Conservation (phyloP, 164 flowering plant species). For the Nelumbo lutea region DNA sequence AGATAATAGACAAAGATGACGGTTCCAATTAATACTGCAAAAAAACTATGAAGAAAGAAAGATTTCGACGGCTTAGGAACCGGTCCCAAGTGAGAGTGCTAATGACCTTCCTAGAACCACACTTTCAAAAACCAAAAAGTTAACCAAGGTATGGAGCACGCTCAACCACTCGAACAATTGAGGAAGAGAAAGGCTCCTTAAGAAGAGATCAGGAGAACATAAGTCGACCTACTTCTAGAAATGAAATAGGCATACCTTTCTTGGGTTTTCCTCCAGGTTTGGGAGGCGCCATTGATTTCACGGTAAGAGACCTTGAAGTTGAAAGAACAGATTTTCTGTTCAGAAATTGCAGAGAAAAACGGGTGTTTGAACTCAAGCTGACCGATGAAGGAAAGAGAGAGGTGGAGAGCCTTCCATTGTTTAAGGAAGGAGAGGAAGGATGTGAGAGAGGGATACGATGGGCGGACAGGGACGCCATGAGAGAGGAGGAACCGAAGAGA, state of each 20-base stretch:
- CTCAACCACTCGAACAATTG: constrained; percentile 6
- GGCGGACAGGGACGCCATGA: constrained; percentile 16
- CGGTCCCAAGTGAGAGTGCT: neutral
- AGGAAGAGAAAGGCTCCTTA: neutral
- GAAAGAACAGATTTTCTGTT: constrained; percentile 8
- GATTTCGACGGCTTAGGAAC: neutral
- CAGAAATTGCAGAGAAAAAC: constrained; percentile 15
- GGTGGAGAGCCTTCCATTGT: constrained; percentile 9
- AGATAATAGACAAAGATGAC: neutral
- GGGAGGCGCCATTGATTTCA: constrained; percentile 91
- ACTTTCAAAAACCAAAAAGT: neutral
- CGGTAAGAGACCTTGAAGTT: constrained; percentile 40
- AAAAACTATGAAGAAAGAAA: neutral
- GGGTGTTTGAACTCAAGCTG: constrained; percentile 14
- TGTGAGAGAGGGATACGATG: constrained; percentile 11
- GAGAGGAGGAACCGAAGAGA: neutral
- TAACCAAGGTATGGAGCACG: neutral
- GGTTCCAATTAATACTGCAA: constrained; percentile 8
- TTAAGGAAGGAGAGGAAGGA: constrained; percentile 1
- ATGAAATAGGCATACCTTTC: constrained; percentile 48
- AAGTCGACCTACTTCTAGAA: constrained; percentile 1
- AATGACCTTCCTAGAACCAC: neutral
- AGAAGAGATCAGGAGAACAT: neutral
- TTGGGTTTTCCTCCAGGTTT: constrained; percentile 79
- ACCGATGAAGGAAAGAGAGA: constrained; percentile 14